phyloP scores from a whole-genome alignment of 192 early-diverging fungal genomes.

The Mortierella alpina region DNA sequence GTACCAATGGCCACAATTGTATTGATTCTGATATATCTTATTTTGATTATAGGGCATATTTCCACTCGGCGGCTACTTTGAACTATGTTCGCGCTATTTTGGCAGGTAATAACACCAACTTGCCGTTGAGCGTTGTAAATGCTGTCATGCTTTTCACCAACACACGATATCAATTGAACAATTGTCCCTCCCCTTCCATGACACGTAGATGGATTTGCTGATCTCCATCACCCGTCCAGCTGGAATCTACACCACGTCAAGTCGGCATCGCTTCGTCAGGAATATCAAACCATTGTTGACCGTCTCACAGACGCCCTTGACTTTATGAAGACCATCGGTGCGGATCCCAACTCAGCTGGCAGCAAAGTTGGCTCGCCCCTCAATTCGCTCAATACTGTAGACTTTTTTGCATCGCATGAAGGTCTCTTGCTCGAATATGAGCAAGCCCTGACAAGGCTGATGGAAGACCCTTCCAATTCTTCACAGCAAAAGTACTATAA shows the following conservation, averaged over 20 bases:
- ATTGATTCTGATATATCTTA: background rate
- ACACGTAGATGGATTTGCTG: slow-evolving; percentile 58
- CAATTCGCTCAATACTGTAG: slow-evolving; percentile 79
- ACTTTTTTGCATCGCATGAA: slow-evolving; percentile 96
- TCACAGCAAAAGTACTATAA: slow-evolving; percentile 84
- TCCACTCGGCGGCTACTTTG: slow-evolving; percentile 96
- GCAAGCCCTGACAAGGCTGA: slow-evolving; percentile 80
- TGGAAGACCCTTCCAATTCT: slow-evolving; percentile 57
- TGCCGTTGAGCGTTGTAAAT: too few species aligned
- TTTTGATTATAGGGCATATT: slow-evolving; percentile 78
- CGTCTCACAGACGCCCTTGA: slow-evolving; percentile 88
- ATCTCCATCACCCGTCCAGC: slow-evolving; percentile 88
- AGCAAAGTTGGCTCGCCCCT: slow-evolving; percentile 1
- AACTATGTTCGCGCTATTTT: slow-evolving; percentile 94
- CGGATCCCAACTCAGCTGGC: slow-evolving; percentile 61
- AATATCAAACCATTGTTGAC: slow-evolving; percentile 93
- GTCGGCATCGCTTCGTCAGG: slow-evolving; percentile 76
- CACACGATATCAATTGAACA: background rate
- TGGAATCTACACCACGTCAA: slow-evolving; percentile 95
- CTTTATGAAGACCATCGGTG: slow-evolving; percentile 97
- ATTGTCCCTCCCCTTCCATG: background rate
- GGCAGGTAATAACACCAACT: slow-evolving; percentile 58
- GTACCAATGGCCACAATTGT: background rate
- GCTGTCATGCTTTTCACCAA: background rate
- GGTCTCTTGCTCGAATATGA: slow-evolving; percentile 96